Base-by-base conservation (phyloP, 1,284 basidiomycete species). In the Cryptococcus neoformans region DNA sequence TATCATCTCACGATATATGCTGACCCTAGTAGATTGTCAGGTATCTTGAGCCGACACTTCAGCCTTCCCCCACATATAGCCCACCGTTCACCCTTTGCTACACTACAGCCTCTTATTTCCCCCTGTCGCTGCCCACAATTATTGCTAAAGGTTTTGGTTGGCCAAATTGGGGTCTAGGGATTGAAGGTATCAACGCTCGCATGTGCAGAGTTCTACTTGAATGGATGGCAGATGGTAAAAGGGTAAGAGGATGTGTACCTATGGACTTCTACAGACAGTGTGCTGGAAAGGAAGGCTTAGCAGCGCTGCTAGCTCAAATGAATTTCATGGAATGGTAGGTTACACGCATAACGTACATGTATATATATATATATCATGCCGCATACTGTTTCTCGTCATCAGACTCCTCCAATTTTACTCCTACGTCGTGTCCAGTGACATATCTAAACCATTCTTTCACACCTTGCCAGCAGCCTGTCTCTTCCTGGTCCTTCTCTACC, bases 71-170 rank as follows among this genome's bases (percentile, higher is more conserved):
- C 14, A 44, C 51, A 41, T 21, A 17, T 44, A 12, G 12, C 82
- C 82, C 44, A 87, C 88, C 53, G 82, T 74, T 89, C 35, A 82
- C 84, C 16, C 85, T 94, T 47, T 82, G 87, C 0, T 94, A 83
- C 77, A 82, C 88, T 65, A 90, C 89, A n/a, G 91, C 87, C 0
- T 80, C 87, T 0, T 85, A 84, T n/a, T 83, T 91, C 72, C 90
- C 90, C 1, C 78, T 91, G 21, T 87, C 89, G 0, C 77, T 87
- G 21, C 89, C 90, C 9, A 83, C 86, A 7, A 78, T 81, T 7
- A 79, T 92, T 44, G 89, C 91, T 12, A 83, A 83, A 62, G 92
- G 91, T 1, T 84, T 90, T 63, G 89, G 90, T 28, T 90, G 84
- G 83, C 88, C 89, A 0, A 78, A 80, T 21, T 80, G 81, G 75